phyloP scores from a whole-genome alignment of 345 rosid species.

The Arabidopsis arenosa region DNA sequence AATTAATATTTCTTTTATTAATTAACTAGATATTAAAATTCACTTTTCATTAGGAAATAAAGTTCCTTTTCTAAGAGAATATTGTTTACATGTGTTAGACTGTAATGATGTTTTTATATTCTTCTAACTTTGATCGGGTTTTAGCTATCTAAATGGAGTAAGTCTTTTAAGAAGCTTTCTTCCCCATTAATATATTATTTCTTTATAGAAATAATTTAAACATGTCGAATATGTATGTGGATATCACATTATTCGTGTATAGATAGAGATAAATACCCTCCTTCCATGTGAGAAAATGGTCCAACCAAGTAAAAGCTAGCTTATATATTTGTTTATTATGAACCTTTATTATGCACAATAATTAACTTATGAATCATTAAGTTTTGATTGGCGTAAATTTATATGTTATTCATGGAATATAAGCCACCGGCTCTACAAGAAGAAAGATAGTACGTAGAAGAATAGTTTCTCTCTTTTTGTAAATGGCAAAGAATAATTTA shows the following conservation, averaged over 20 bases:
- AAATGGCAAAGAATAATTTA: constrained; percentile 40
- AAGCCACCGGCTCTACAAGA: constrained; percentile 36
- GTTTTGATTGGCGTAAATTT: constrained; percentile 39
- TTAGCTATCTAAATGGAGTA: constrained; percentile 38
- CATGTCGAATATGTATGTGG: constrained; percentile 44
- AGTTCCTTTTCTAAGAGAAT: no score
- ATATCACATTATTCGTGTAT: constrained; percentile 36
- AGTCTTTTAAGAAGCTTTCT: constrained; percentile 29
- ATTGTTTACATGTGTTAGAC: constrained; percentile 32
- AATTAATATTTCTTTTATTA: no score
- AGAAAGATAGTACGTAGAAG: constrained; percentile 35
- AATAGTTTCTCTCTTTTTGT: constrained; percentile 43
- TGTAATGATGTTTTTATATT: constrained; percentile 17
- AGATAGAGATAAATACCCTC: constrained; percentile 22
- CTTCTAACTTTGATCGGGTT: constrained; percentile 12
- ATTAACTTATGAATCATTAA: constrained; percentile 39
- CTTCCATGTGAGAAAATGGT: constrained; percentile 45
- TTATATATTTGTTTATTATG: constrained; percentile 32
- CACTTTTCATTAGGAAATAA: no score
- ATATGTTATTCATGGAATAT: constrained; percentile 38
- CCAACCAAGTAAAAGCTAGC: constrained; percentile 39
- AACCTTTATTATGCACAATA: constrained; percentile 14
- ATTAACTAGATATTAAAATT: no score
- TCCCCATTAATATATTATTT: constrained; percentile 10
- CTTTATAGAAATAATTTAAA: constrained; percentile 14